phyloP scores from a whole-genome alignment of 129 eudicot genomes.

The Escallonia rubra region DNA sequence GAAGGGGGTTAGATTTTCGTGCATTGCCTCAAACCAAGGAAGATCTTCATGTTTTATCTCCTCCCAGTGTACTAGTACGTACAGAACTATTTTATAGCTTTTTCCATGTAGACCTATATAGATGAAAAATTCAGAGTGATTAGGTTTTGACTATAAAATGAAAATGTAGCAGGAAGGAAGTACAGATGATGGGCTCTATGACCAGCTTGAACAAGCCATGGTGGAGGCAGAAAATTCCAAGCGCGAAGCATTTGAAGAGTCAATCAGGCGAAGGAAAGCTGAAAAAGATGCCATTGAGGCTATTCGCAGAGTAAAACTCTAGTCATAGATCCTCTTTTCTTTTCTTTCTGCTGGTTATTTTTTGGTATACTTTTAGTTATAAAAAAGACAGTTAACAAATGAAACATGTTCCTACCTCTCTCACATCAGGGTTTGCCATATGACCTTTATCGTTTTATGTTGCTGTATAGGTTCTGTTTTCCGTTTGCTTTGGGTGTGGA shows the following conservation, averaged over 20 bases:
- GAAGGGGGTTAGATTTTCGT: slow-evolving; percentile 16
- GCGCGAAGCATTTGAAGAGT: slow-evolving; percentile 74
- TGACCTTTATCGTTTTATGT: too few species aligned
- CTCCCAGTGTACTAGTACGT: slow-evolving; percentile 43
- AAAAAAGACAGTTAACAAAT: too few species aligned
- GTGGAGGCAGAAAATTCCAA: slow-evolving; percentile 63
- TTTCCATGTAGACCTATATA: background rate
- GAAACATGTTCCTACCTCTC: too few species aligned
- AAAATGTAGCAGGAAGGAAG: slow-evolving; percentile 48
- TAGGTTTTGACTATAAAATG: background rate
- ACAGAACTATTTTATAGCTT: background rate
- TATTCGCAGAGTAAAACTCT: slow-evolving; percentile 51
- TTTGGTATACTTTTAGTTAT: too few species aligned
- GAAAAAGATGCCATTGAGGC: slow-evolving; percentile 77
- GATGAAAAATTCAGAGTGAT: background rate
- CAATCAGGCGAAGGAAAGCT: slow-evolving; percentile 71
- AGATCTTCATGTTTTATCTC: slow-evolving; percentile 22
- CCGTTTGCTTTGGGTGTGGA: too few species aligned
- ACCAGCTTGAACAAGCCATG: slow-evolving; percentile 64
- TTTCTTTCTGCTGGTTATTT: background rate
- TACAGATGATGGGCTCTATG: slow-evolving; percentile 50
- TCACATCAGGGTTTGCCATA: too few species aligned
- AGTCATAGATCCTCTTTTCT: background rate
- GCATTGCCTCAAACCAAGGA: slow-evolving; percentile 16
- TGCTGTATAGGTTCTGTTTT: too few species aligned